A percentile compares a stretch with the other conserved stretches of the same genome.
Evolutionary conservation across 2,329 filamentous ascomycete species (phyloP).

Genomic region (Alternaria alternata): DNA sequence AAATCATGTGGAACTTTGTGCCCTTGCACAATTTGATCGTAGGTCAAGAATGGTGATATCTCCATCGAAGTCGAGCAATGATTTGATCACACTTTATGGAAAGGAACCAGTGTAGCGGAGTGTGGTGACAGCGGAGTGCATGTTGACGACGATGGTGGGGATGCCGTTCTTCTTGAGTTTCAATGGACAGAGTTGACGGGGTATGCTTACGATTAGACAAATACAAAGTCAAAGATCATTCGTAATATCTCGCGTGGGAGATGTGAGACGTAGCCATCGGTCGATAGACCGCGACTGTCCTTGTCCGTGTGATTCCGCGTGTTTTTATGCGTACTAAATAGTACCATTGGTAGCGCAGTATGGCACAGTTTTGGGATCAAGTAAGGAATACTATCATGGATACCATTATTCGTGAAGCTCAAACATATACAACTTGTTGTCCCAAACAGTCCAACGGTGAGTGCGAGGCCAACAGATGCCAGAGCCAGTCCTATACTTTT

Average conservation of each 20-base stretch:
- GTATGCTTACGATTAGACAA: too few relatives aligned
- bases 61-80: background rate
- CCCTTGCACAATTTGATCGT: background rate
- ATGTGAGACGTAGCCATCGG: too few relatives aligned
- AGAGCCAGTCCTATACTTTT: background rate
- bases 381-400: background rate
- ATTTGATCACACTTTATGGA: background rate
- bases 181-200: too few relatives aligned
- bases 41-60: background rate
- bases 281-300: too few relatives aligned
- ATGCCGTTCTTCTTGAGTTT: too few relatives aligned
- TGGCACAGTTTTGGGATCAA: background rate
- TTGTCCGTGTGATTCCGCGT: too few relatives aligned
- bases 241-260: too few relatives aligned
- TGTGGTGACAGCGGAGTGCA: too few relatives aligned
- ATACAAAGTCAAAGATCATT: too few relatives aligned
- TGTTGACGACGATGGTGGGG: too few relatives aligned
- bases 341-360: background rate
- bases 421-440: background rate
- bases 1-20: background rate
- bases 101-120: background rate
- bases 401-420: constrained; percentile 12
- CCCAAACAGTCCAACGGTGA: background rate
- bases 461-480: background rate
- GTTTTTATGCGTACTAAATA: background rate